phyloP scores from a whole-genome alignment of 2,329 filamentous ascomycete species.

The Xenoacremonium recifei region DNA sequence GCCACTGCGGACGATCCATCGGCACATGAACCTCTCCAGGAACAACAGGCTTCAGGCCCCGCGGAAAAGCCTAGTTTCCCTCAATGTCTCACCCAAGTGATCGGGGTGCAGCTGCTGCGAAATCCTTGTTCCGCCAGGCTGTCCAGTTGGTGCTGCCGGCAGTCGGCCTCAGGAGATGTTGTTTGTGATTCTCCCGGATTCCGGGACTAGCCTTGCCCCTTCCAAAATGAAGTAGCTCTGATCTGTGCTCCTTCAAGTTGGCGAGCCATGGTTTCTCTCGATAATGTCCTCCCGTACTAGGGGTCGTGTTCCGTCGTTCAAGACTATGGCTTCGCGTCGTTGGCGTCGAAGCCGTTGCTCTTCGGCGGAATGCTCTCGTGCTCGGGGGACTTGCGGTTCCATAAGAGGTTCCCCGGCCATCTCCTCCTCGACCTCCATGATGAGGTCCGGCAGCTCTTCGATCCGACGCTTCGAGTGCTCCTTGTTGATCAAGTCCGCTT shows the following conservation, averaged over 20 bases:
- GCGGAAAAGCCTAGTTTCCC: too few relatives aligned
- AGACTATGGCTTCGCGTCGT: constrained; percentile 83
- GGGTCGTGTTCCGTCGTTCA: constrained; percentile 80
- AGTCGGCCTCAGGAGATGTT: too few relatives aligned
- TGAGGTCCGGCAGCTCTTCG: constrained; percentile 29
- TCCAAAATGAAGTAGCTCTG: too few relatives aligned
- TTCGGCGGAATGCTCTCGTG: constrained; percentile 55
- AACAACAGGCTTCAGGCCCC: too few relatives aligned
- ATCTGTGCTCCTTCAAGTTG: constrained; percentile 28
- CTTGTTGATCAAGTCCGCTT: constrained; percentile 45
- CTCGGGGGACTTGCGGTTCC: constrained; percentile 29
- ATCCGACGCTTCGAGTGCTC: constrained; percentile 27
- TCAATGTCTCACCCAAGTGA: too few relatives aligned
- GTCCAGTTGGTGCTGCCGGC: too few relatives aligned
- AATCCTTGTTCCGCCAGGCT: too few relatives aligned
- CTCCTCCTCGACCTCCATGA: constrained; percentile 33
- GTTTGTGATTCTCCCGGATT: too few relatives aligned
- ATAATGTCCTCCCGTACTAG: constrained; percentile 77
- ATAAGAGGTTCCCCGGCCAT: constrained; percentile 16
- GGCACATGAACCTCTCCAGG: too few relatives aligned
- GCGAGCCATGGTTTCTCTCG: constrained; percentile 55
- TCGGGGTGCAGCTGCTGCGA: too few relatives aligned
- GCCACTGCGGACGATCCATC: too few relatives aligned
- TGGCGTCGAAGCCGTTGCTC: constrained; percentile 73
- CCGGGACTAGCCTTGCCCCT: too few relatives aligned